Base-by-base conservation (phyloP, 2,329 filamentous ascomycete genomes). In the Sporothrix brasiliensis region DNA sequence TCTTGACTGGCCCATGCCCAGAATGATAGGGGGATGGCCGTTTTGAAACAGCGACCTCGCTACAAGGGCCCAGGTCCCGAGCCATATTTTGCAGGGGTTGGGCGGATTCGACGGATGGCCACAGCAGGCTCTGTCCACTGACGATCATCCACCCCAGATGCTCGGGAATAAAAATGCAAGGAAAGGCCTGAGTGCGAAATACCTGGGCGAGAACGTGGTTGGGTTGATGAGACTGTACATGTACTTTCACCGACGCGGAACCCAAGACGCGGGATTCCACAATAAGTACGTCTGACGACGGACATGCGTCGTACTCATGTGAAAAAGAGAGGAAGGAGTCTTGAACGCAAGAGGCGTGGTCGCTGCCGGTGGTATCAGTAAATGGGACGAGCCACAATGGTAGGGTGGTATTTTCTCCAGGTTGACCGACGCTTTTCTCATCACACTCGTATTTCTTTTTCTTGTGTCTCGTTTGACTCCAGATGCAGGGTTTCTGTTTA, bases 11-110 rank as follows among this genome's bases (percentile, higher is more conserved):
- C 24, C 24, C 66, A 47, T 30, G 50, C 56, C 52, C 53, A 58
- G 65, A 50, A 60, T 11, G 41, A 68, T 50, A 60, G 54, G 67
- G 53, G 67, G 53, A 68, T 60, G 67, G 53, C 44, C 67, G 39
- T 50, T 68, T 68, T 68, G 67, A 68, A 68, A 68, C 67, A 50
- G 53, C 67, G 67, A 68, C 66, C 27, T 44, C 47, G 7, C 21
- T 21, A 41, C 44, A 58, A 69, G 67, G 41, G 54, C 61, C 24
- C 41, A 69, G 27, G 53, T 50, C 44, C 41, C 54, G 53, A 60
- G 66, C 53, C 41, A 61, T 69, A 56, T 56, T 58, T 58, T 68
- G 11, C 67, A 68, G 50, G 66, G 52, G 66, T 47, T 63, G 21
- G 56, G 44, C 34, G 34, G 56, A 54, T 34, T 27, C 24, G 61